Base-by-base conservation (phyloP, 768 basidiomycete genomes). In the Antrodiella citrinella region DNA sequence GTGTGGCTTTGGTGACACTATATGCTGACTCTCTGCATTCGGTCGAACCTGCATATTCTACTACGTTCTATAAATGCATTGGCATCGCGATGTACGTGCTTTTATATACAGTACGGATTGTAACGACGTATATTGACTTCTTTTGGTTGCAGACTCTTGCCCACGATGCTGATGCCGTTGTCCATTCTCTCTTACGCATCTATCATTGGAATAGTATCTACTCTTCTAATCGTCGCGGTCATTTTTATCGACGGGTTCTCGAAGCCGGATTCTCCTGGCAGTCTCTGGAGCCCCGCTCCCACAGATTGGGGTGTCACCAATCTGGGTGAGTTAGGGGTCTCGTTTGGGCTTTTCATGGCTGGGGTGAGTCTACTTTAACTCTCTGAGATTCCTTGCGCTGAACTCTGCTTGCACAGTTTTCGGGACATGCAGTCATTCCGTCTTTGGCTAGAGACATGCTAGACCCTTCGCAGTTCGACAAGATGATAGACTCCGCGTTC, bases 391-490 rank as follows among this genome's bases (percentile, higher is more conserved):
- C n/a, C 7, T 19, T 5, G 18, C 18, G 19, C 22, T 52, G 18
- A 50, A 21, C 21, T 44, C 26, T 18, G 42, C 41, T 21, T 22
- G 9, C 23, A 26, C 57, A 91, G 81, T 94, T 95, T 59, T 82
- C 91, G 2, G 93, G 93, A 1, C 95, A 98, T 62, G 85, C 91
- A 12, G 86, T 94, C 23, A 86, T 98, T 45, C 94, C 94, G 18
- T 89, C 86, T 19, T 66, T 98, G 13, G 91, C 87, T 3, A 76
- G 82, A 59, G 94, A 98, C 65, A 96, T 97, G 94, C 63, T 66
- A 19, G 80, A 92, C 56, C 93, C 93, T 4, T 72, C 74, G 22
- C 74, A 82, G 55, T 97, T 94, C 64, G 78, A 86, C 63, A 67
- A 64, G 47, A 91, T 93, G 81, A 85, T 89, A 53, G 82, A 92